These are phyloP conservation scores for Peniophora sp. DNA, from an alignment of 1,284 basidiomycete species.

Conservation along the genomic window DNA sequence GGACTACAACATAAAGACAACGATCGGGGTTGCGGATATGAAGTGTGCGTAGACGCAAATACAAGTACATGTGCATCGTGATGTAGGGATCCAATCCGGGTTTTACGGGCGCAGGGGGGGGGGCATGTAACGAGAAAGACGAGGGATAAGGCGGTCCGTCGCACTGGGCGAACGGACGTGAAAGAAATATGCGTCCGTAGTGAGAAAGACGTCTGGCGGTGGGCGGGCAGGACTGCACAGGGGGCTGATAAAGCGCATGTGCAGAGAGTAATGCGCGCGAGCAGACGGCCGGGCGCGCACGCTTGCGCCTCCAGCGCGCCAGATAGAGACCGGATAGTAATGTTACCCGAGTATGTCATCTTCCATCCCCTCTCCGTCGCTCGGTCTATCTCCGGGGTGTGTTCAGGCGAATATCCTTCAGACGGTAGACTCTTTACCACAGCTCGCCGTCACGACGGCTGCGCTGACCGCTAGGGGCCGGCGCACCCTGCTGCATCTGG, in stretches of 20 bases:
- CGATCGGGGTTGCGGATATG: too few species aligned
- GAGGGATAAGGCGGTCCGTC: constrained; percentile 18
- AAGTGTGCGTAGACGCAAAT: too few species aligned
- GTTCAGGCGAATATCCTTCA: constrained; percentile 18
- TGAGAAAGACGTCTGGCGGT: constrained; percentile 29
- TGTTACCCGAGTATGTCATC: constrained; percentile 41
- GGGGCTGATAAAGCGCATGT: constrained; percentile 11
- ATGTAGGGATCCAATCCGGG: constrained; percentile 14
- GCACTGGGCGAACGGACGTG: constrained; percentile 29
- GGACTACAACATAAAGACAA: too few species aligned
- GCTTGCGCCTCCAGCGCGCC: constrained; percentile 9
- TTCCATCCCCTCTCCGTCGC: constrained; percentile 52
- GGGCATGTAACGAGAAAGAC: constrained; percentile 10
- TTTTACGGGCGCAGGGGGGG: constrained; percentile 4
- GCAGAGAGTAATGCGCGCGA: not conserved
- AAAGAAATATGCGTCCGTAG: constrained; percentile 67
- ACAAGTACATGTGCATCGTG: not conserved
- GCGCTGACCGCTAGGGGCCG: constrained; percentile 57
- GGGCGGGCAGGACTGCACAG: constrained; percentile 15
- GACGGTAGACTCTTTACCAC: constrained; percentile 49
- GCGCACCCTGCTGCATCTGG: constrained; percentile 52
- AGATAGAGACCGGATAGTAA: constrained; percentile 25
- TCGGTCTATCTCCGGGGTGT: constrained; percentile 52
- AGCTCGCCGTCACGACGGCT: constrained; percentile 56
- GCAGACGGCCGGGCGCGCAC: constrained; percentile 25